Percentiles rank a stretch among this genome's conserved stretches.
These are phyloP conservation scores for Gaillardinia entomophila DNA, from an alignment of 805 yeast genomes.

Conservation along the genomic window DNA sequence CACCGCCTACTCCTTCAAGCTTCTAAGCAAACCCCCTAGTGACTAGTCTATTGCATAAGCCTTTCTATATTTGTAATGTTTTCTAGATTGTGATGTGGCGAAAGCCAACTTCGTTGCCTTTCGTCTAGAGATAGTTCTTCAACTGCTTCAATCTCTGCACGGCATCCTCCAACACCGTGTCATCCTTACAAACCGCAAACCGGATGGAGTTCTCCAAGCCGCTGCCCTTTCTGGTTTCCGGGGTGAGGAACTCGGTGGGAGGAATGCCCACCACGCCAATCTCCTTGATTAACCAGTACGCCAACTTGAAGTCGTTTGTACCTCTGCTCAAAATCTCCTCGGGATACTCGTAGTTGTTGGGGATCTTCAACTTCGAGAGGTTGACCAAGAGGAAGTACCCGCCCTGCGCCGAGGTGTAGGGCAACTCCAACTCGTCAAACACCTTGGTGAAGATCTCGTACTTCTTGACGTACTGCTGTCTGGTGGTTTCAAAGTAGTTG, in stretches of 20 bases:
- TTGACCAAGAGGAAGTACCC: constrained; percentile 91
- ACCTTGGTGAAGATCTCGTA: constrained; percentile 66
- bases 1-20: constrained; percentile 51
- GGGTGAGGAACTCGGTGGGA: constrained; percentile 87
- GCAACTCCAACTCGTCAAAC: constrained; percentile 82
- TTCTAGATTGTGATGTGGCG: background rate
- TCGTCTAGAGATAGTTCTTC: constrained; percentile 46
- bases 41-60: background rate
- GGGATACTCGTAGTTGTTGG: constrained; percentile 67
- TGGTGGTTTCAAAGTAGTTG: constrained; percentile 65
- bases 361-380: constrained; percentile 75
- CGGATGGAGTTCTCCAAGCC: constrained; percentile 82
- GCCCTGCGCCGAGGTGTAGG: constrained; percentile 89
- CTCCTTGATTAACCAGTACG: constrained; percentile 90
- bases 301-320: constrained; percentile 81
- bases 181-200: constrained; percentile 95
- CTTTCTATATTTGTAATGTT: background rate
- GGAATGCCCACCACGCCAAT: constrained; percentile 96
- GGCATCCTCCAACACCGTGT: constrained; percentile 72
- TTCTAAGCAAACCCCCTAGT: constrained; percentile 4
- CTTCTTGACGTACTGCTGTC: constrained; percentile 63
- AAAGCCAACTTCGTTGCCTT: too few species aligned
- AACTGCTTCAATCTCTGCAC: constrained; percentile 67
- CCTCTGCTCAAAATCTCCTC: constrained; percentile 53
- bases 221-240: constrained; percentile 52